Evolutionary conservation across 345 rosid genomes (phyloP).

Genomic region (Eucalyptus regnans): DNA sequence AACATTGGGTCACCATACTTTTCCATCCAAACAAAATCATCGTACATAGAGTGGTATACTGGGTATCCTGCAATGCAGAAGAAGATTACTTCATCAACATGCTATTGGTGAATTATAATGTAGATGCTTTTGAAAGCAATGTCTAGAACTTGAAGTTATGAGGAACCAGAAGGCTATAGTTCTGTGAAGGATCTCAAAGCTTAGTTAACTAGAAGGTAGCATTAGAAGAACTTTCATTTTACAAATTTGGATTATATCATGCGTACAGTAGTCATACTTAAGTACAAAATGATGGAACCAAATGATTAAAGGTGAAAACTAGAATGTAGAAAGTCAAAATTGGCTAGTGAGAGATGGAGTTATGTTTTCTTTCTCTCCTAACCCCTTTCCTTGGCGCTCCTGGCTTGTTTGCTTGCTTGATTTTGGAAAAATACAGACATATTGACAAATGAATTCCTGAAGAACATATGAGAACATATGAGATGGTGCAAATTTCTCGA

Average conservation of each 20-base stretch:
- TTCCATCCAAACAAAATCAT: conserved; percentile 77
- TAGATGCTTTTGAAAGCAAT: background rate
- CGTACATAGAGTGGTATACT: conserved; percentile 82
- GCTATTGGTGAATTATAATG: background rate
- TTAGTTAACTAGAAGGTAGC: background rate
- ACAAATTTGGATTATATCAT: background rate
- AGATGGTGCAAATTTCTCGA: background rate
- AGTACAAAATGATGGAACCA: background rate
- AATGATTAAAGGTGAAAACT: background rate
- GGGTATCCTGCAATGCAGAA: conserved; percentile 42
- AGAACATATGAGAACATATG: background rate
- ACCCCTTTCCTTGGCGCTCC: background rate
- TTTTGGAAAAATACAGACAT: background rate
- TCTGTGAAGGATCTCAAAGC: background rate
- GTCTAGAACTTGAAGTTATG: background rate
- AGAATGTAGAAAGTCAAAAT: background rate
- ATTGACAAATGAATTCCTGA: background rate
- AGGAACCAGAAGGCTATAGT: background rate
- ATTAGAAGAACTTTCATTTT: background rate
- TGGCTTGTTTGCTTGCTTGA: background rate
- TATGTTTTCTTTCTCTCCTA: background rate
- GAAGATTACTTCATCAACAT: background rate
- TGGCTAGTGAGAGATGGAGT: background rate
- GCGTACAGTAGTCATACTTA: background rate
- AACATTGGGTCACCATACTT: conserved; percentile 72